Base-by-base conservation (phyloP, 2,329 filamentous ascomycete genomes). In the Penicillium palitans region DNA sequence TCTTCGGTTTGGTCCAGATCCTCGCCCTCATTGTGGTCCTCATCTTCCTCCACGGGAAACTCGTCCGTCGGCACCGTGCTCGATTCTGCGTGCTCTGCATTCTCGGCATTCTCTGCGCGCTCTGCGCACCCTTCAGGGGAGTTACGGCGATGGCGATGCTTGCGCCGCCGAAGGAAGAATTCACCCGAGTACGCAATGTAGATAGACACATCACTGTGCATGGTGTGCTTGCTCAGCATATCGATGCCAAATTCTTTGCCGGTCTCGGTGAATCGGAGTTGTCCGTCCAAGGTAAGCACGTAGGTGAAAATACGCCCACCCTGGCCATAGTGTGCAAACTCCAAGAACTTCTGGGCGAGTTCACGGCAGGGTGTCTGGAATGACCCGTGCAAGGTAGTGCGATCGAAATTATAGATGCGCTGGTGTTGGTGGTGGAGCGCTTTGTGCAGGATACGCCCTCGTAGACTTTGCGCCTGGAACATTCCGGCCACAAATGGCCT, bases 241-340 rank as follows among this genome's bases (percentile, higher is more conserved):
- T 97, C 93, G 68, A 98, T 91, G 52, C 93, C 91, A 59, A 97
- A 97, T 69, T 97, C 93, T 68, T 95, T 95, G 31, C 93, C 93
- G 0, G 93, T 98, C 75, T 97, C 93, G 1, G 93, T 97, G 76
- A 97, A 97, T 46, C 92, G 88, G 70, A 96, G 84, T 53, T 93
- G 82, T 6, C 89, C 90, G 70, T 98, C 93, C 7, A 97, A 82
- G 0, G 91, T 96, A 24, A 98, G 80, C 27, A 97, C 88, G 67
- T 97, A 98, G 24, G 93, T 98, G 70, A 95, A 97, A 57, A 96
- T 86, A 13, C 92, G 87, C 1, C 90, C 89, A 19, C 91, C 93
- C 67, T 95, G 85, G 68, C 93, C 92, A 70, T 89, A 93, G 68
- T 96, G 91, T 0, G 87, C 89, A 68, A 97, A 87, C 58, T 92